phyloP scores from a whole-genome alignment of 495 filamentous ascomycete species.

The Neurospora sp. region DNA sequence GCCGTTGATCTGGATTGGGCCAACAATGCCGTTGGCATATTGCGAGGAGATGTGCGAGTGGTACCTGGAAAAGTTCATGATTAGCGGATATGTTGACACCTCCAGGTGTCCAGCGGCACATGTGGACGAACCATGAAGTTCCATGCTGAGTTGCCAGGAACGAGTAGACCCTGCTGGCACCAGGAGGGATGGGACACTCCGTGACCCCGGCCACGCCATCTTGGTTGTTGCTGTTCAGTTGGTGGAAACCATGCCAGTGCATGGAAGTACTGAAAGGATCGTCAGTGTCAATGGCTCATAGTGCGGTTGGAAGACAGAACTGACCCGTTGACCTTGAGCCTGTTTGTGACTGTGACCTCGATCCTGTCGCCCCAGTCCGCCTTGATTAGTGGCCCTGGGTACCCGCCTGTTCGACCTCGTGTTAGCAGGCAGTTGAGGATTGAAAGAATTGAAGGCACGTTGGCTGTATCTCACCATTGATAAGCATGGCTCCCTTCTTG shows the following conservation, averaged over 20 bases:
- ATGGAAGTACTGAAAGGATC: conserved; percentile 7
- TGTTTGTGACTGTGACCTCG: conserved; percentile 16
- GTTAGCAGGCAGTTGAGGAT: background rate
- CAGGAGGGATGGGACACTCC: conserved; percentile 35
- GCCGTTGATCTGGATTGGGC: conserved; percentile 41
- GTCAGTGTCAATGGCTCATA: background rate
- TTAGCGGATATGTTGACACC: background rate
- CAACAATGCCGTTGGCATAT: conserved; percentile 32
- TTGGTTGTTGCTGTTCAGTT: conserved; percentile 26
- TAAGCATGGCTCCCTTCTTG: conserved; percentile 14
- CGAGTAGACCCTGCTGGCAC: conserved; percentile 33
- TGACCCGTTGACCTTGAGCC: conserved; percentile 12
- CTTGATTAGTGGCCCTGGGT: conserved; percentile 16
- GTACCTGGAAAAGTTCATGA: conserved; percentile 24
- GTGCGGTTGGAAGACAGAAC: background rate
- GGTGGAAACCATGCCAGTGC: conserved; percentile 19
- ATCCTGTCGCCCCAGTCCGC: conserved; percentile 23
- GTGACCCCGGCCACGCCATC: conserved; percentile 30
- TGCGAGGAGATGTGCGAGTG: conserved; percentile 39
- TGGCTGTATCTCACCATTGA: conserved; percentile 23
- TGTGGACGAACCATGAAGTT: conserved; percentile 32
- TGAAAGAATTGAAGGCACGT: background rate
- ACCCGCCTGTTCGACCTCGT: background rate
- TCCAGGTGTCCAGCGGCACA: background rate
- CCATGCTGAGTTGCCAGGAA: conserved; percentile 45